Evolutionary conservation across 2,329 filamentous ascomycete species (phyloP).

Genomic region (Phialophora verrucosa): DNA sequence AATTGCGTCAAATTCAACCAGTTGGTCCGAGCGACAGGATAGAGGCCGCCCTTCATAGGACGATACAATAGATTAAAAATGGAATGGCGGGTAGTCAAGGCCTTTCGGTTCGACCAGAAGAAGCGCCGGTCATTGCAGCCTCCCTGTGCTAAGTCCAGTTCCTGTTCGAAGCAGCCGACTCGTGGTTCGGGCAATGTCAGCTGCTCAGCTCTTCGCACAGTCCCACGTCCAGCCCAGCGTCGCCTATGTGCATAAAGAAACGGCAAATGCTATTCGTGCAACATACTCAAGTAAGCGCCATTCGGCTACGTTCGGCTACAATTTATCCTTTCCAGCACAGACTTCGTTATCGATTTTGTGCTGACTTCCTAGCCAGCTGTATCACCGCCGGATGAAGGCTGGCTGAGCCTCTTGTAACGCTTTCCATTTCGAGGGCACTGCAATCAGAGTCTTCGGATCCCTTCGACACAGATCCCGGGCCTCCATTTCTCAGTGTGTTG

Average conservation of each 20-base stretch:
- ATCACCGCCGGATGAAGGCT: neutral
- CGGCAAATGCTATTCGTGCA: conserved; percentile 2
- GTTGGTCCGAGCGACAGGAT: neutral
- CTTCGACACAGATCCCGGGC: neutral
- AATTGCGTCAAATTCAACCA: neutral
- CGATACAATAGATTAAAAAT: neutral
- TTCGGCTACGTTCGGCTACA: conserved; percentile 15
- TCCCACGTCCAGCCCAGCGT: neutral
- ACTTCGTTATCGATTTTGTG: neutral
- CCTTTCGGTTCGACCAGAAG: neutral
- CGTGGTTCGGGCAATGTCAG: neutral
- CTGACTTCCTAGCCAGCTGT: neutral
- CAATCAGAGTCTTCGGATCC: neutral
- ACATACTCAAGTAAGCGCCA: neutral
- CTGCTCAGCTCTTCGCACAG: conserved; percentile 1
- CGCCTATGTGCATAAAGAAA: neutral
- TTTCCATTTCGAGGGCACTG: neutral
- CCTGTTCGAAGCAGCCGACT: neutral
- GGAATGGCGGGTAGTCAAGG: neutral
- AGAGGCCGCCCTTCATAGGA: neutral
- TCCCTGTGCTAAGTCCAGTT: neutral
- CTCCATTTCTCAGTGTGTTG: neutral
- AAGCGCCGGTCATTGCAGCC: neutral
- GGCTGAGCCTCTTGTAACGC: conserved; percentile 11
- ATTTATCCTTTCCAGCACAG: conserved; percentile 1